These are phyloP conservation scores for Pascua guehoae DNA, from an alignment of 1,284 basidiomycete genomes.

Conservation along the genomic window DNA sequence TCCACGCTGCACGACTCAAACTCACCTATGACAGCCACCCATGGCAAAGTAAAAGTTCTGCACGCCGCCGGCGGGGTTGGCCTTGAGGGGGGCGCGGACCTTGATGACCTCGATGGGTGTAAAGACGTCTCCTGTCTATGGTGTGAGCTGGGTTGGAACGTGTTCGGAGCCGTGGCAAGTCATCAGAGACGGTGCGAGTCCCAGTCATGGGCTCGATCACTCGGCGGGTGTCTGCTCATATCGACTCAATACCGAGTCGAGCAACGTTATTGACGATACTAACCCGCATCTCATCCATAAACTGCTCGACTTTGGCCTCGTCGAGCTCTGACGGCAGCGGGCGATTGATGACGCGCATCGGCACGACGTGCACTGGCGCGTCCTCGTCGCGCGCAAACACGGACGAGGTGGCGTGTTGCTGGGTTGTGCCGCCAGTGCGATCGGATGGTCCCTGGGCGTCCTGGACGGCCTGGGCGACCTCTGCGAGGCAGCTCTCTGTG, in stretches of 20 bases:
- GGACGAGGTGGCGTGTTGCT: conserved; percentile 24
- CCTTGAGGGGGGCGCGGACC: conserved; percentile 38
- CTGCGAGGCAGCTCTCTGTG: no score
- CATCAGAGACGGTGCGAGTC: background rate
- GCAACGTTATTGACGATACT: background rate
- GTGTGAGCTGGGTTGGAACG: background rate
- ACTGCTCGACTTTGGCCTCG: conserved; percentile 45
- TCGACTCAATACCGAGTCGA: background rate
- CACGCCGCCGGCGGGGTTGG: conserved; percentile 24
- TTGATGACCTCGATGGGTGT: conserved; percentile 51
- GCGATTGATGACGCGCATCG: conserved; percentile 48
- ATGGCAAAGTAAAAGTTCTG: conserved; percentile 49
- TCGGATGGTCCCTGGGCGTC: background rate
- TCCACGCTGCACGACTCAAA: background rate
- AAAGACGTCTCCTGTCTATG: conserved; percentile 47
- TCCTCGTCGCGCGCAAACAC: conserved; percentile 28
- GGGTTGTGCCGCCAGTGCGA: background rate
- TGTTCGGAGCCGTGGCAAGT: background rate
- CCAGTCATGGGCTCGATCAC: background rate
- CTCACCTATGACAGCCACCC: conserved; percentile 48
- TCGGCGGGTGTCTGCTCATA: background rate
- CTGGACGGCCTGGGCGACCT: background rate
- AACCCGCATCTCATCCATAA: conserved; percentile 50
- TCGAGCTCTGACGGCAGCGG: conserved; percentile 48
- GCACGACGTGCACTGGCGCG: conserved; percentile 41